Conservation (phyloP, 306 rosid species). For the Styphnolobium japonicum region DNA sequence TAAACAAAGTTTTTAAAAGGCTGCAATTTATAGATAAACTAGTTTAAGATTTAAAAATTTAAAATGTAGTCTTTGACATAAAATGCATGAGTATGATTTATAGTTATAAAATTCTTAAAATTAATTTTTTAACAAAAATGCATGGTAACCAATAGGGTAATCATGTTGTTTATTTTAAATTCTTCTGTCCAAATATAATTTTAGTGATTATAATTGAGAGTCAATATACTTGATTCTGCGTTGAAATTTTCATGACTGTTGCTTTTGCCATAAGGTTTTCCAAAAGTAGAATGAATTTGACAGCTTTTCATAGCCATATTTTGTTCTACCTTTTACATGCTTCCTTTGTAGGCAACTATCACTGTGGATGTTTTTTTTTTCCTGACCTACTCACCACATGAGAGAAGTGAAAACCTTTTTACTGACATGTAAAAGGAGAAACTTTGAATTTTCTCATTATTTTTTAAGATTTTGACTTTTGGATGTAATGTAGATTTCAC, state of each 20-base stretch:
- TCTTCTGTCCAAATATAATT: conserved; percentile 2
- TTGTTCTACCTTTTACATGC: not conserved
- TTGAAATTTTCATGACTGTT: not conserved
- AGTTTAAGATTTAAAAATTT: not conserved
- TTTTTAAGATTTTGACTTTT: not conserved
- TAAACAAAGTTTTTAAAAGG: conserved; percentile 8
- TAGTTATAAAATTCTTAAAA: not conserved
- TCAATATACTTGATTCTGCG: not conserved
- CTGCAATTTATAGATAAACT: not conserved
- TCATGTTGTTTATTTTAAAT: not conserved
- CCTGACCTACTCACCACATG: not conserved
- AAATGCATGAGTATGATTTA: not conserved
- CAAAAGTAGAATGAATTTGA: not conserved
- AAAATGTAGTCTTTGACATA: not conserved
- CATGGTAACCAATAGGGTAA: not conserved
- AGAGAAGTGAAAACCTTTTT: conserved; percentile 1
- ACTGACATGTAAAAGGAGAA: conserved; percentile 5
- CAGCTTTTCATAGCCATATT: not conserved
- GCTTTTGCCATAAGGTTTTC: not conserved
- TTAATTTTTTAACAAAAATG: not conserved
- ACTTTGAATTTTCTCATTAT: not conserved
- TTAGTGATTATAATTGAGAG: not conserved
- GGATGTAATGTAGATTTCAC: not conserved
- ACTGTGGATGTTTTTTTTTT: not conserved
- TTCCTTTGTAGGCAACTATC: not conserved